Base-by-base conservation (phyloP, 2,329 filamentous ascomycete genomes). In the Colletotrichum paranaense region DNA sequence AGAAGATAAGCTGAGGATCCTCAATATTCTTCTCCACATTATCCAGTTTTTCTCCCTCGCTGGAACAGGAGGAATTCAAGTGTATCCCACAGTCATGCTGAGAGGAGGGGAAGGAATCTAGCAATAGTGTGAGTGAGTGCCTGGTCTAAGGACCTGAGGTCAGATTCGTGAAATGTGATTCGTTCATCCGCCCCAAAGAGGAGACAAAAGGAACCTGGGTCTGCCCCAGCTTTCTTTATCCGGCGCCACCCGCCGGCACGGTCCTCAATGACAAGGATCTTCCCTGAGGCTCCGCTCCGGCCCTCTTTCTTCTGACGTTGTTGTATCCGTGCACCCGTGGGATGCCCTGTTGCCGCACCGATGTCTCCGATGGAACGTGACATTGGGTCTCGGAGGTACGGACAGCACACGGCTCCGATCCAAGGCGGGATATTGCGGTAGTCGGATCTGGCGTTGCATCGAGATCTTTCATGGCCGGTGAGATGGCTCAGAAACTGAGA, bases 351-450 rank as follows among this genome's bases (percentile, higher is more conserved):
- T 35, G 38, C 42, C 19, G 19, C 55, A 59, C 59, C 59, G 55
- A 55, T 63, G 14, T 60, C 53, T 46, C 70, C 59, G 70, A 73
- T 73, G 70, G 66, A 73, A 73, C 70, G 70, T 73, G n/a, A 69
- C 53, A 69, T 69, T 35, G 22, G n/a, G 24, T 68, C n/a, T 24
- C 5, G 53, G 28, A 56, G 22, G 24, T 16, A 32, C 32, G 32
- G 32, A 35, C 32, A 46, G 24, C 16, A 22, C 22, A 46, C 19
- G 16, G n/a, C 26, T 32, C 42, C 16, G 42, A 49, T 9, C 42
- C 42, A 19, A 49, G 22, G 26, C 22, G 52, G 8, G 52, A 24
- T 55, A 1, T 55, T 11, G n/a, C 22, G 26, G 24, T 5, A 3
- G 2, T 55, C 8, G 42, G 42, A 49, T 19, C 6, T 49, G 19